These are phyloP conservation scores for Kurtzmaniella quercitrusa DNA, from an alignment of 1,139 yeast genomes.

Conservation along the genomic window DNA sequence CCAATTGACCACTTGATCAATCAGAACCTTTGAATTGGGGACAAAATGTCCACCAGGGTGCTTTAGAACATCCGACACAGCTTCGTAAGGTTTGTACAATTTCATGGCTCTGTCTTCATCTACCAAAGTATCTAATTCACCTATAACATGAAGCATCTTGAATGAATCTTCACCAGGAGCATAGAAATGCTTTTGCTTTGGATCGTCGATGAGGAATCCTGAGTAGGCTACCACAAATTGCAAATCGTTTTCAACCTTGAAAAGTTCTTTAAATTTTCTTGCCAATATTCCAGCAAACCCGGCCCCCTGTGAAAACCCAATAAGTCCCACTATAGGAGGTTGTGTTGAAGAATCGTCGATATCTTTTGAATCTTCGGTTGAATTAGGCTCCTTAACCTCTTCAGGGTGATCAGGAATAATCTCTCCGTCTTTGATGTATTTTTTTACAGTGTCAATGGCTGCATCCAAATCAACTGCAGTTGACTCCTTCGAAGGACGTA, in stretches of 20 bases:
- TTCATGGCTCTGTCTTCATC: constrained; percentile 64
- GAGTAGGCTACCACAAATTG: constrained; percentile 73
- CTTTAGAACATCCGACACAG: constrained; percentile 44
- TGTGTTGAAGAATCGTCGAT: background rate
- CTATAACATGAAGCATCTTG: constrained; percentile 66
- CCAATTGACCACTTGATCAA: constrained; percentile 59
- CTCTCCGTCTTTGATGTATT: constrained; percentile 29
- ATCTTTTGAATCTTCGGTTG: constrained; percentile 18
- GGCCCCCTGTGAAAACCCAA: constrained; percentile 48
- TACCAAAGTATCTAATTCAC: constrained; percentile 86
- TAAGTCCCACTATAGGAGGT: constrained; percentile 34
- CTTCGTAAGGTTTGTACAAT: constrained; percentile 52
- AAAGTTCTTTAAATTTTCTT: constrained; percentile 27
- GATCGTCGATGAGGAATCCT: constrained; percentile 61
- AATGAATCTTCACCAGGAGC: constrained; percentile 22
- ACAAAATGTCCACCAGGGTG: constrained; percentile 90
- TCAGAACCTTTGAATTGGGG: constrained; percentile 63
- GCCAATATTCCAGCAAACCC: constrained; percentile 46
- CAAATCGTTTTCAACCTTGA: constrained; percentile 25
- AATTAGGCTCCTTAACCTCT: constrained; percentile 15
- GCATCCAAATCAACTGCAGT: constrained; percentile 22
- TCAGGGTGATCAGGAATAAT: constrained; percentile 25
- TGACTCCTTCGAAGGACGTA: constrained; percentile 20
- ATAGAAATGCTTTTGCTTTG: constrained; percentile 37
- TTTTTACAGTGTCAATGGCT: constrained; percentile 27